Evolutionary conservation across 192 early-diverging fungal genomes (phyloP), one percentile per base, ranked within the genome.

Genomic region (Coemansia sp.): DNA sequence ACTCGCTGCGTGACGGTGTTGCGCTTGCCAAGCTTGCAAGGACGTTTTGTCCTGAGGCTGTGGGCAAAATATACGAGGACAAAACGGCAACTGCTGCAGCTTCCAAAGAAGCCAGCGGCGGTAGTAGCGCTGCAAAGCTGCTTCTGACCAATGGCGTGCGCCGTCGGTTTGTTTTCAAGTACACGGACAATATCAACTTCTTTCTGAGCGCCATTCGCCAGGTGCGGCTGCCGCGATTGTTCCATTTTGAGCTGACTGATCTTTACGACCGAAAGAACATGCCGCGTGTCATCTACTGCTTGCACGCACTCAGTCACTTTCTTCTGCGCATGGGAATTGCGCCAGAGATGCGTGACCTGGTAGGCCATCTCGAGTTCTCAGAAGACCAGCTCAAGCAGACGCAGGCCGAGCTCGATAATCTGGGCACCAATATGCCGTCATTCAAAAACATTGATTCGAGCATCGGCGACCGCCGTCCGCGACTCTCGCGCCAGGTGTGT

Each of bases 201-300:
- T 90, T 98, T 51, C 90, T 99, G 61, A 78, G 80, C 10, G 92
- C 92, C 19, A 90, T 95, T 66, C 84, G 85, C 55, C 84, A 87
- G 54, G 89, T 94, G 32, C 87, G 91, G 9, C 80, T 99, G 16
- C 96, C 97, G 9, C 87, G 92, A 66, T 89, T 96, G 67, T 99
- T 98, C 78, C 92, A 95, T 73, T 99, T 99, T 82, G 97, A 98
- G 79, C 82, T 96, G 71, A 96, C 94, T 0, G 98, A 99, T 76
- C 74, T 98, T 51, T 99, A 98, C 81, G 97, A 99, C 69, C 93
- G 94, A 79, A 99, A 98, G 69, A 99, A 99, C 72, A 93, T 99
- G 71, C 98, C 98, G 10, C 94, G 94, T 72, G 98, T 99, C 21
- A 95, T 99, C 68, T 96, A 97, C 75, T 98, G 96, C 80, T 92